Percentiles rank a stretch among this genome's conserved stretches.
Conservation (phyloP, 805 yeast genomes). For the Wickerhamiella azymoides region DNA sequence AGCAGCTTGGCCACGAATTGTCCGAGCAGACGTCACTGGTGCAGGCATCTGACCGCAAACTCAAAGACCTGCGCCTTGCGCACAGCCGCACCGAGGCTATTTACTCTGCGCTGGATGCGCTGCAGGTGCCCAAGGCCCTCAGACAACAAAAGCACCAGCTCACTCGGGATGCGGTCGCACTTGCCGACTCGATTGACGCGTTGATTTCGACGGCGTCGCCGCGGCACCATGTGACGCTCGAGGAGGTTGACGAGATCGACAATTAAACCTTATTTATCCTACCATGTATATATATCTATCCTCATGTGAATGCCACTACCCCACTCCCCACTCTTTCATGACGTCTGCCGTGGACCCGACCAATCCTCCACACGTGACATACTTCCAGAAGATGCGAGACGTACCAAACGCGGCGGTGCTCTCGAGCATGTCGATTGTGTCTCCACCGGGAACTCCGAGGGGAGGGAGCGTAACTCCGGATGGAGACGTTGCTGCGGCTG, state of each 20-base stretch:
- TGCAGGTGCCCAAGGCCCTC: not conserved
- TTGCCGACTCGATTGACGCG: slow-evolving; percentile 8
- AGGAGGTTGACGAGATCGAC: slow-evolving; percentile 7
- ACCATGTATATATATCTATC: too few species aligned
- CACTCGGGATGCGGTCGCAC: slow-evolving; percentile 5
- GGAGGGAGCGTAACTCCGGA: slow-evolving; percentile 3
- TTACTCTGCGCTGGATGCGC: slow-evolving; percentile 5
- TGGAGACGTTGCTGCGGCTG: not conserved
- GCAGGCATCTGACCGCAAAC: not conserved
- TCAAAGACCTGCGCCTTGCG: slow-evolving; percentile 4
- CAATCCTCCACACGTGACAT: not conserved
- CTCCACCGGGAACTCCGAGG: slow-evolving; percentile 26
- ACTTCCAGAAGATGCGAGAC: not conserved
- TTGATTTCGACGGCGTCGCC: not conserved
- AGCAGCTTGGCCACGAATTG: not conserved
- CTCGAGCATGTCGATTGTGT: slow-evolving; percentile 22
- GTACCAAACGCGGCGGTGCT: not conserved
- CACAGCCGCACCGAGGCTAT: slow-evolving; percentile 6
- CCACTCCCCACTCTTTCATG: not conserved
- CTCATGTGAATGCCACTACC: not conserved
- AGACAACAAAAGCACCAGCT: slow-evolving; percentile 7
- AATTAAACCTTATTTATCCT: not conserved
- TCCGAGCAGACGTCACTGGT: not conserved
- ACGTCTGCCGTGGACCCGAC: not conserved
- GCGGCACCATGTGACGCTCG: slow-evolving; percentile 8